Conservation (phyloP, 2,329 filamentous ascomycete species). For the Claviceps sp. region DNA sequence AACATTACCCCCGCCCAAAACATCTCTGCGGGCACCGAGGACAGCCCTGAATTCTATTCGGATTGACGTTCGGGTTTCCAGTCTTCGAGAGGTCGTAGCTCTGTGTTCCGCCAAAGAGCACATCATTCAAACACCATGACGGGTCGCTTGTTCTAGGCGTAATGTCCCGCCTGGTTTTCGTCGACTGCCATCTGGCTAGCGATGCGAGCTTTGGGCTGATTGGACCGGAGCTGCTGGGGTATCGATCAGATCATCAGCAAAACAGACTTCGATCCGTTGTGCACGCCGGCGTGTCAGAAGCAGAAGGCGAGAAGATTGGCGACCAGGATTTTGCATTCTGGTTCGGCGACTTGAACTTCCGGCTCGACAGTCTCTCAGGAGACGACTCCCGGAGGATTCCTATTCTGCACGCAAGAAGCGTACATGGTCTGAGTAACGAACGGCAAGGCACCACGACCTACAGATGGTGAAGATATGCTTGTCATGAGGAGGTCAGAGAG, state of each 20-base stretch:
- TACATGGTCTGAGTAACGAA: slow-evolving; percentile 46
- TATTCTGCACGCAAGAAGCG: slow-evolving; percentile 66
- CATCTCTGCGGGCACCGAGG: slow-evolving; percentile 22
- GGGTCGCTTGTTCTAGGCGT: slow-evolving; percentile 78
- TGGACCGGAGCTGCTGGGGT: slow-evolving; percentile 87
- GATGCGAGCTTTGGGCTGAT: slow-evolving; percentile 60
- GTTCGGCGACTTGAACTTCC: slow-evolving; percentile 93
- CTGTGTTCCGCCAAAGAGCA: slow-evolving; percentile 33
- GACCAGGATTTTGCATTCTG: slow-evolving; percentile 92
- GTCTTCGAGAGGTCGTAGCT: too few species aligned
- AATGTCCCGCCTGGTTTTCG: slow-evolving; percentile 74
- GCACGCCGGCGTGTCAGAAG: slow-evolving; percentile 49
- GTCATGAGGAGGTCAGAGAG: slow-evolving; percentile 30
- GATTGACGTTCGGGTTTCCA: slow-evolving; percentile 68
- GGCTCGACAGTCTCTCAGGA: slow-evolving; percentile 74
- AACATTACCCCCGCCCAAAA: slow-evolving; percentile 22
- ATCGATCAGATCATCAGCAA: slow-evolving; percentile 62
- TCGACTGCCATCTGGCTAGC: slow-evolving; percentile 85
- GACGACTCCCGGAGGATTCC: slow-evolving; percentile 80
- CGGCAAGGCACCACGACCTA: slow-evolving; percentile 18
- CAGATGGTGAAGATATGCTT: slow-evolving; percentile 37
- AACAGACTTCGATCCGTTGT: slow-evolving; percentile 66
- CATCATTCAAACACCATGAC: slow-evolving; percentile 51
- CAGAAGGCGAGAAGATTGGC: slow-evolving; percentile 59
- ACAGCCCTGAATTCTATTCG: slow-evolving; percentile 20